Percentiles rank a stretch among this genome's conserved stretches.
Conservation (phyloP, 202 grass and related monocot species). For the Dendrocalamus latiflorus region DNA sequence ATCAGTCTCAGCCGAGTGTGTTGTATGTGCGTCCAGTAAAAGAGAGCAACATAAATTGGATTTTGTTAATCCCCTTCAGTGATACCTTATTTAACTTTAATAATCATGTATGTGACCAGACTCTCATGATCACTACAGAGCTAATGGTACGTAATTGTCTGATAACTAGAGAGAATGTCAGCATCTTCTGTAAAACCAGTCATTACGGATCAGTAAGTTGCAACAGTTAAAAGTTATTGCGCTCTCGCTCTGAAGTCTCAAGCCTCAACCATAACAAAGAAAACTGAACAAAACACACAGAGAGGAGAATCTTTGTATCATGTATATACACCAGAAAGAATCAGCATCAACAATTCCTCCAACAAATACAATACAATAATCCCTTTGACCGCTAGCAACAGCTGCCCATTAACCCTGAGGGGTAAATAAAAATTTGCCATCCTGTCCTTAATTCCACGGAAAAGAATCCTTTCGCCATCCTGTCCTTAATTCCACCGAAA, state of each 20-base stretch:
- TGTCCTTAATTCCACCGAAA: not conserved
- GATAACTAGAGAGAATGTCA: not conserved
- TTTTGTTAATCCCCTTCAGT: too few relatives aligned
- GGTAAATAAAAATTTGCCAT: slow-evolving; percentile 37
- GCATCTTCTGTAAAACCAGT: not conserved
- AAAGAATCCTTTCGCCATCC: too few relatives aligned
- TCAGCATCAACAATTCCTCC: not conserved
- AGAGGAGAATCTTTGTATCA: not conserved
- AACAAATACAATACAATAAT: not conserved
- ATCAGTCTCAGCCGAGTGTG: too few relatives aligned
- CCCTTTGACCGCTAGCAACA: not conserved
- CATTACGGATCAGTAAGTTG: too few relatives aligned
- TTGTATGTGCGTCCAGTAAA: too few relatives aligned
- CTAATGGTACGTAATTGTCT: not conserved
- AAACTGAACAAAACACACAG: not conserved
- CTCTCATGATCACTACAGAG: not conserved
- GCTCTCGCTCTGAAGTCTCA: not conserved
- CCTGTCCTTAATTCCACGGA: too few relatives aligned
- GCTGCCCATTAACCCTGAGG: not conserved
- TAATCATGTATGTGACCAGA: not conserved
- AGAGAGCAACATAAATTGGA: too few relatives aligned
- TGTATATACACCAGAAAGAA: slow-evolving; percentile 39
- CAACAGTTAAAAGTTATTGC: not conserved
- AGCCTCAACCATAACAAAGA: not conserved
- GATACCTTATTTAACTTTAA: not conserved